Percentiles rank a stretch among this genome's conserved stretches.
These are phyloP conservation scores for Pulveroboletus sp. DNA, from an alignment of 768 basidiomycete genomes.

Conservation along the genomic window DNA sequence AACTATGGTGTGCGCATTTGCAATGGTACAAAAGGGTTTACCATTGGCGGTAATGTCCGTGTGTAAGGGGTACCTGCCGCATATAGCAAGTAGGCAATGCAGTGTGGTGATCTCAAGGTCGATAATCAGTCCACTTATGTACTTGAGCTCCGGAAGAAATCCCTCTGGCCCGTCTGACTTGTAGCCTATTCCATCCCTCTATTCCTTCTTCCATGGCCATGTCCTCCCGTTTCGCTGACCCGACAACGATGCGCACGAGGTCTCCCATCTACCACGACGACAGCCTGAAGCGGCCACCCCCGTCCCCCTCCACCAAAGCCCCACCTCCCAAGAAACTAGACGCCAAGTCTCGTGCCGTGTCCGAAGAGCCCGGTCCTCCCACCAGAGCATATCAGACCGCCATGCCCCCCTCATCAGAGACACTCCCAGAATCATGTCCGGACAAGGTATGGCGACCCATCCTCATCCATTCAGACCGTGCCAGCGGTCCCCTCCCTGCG, in stretches of 20 bases:
- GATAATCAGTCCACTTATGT: constrained; percentile 35
- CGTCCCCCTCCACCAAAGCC: constrained; percentile 33
- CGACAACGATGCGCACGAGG: constrained; percentile 27
- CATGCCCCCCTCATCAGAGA: constrained; percentile 10
- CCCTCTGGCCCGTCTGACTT: constrained; percentile 22
- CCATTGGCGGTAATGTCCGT: constrained; percentile 17
- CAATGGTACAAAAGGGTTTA: constrained; percentile 23
- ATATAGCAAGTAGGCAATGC: constrained; percentile 24
- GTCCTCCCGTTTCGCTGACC: constrained; percentile 29
- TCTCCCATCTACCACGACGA: constrained; percentile 30
- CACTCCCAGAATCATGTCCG: constrained; percentile 18
- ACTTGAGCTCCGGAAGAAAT: constrained; percentile 22
- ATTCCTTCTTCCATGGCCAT: constrained; percentile 12
- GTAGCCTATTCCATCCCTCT: constrained; percentile 25
- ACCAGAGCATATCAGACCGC: constrained; percentile 6
- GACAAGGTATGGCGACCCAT: constrained; percentile 25
- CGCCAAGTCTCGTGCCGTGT: constrained; percentile 29
- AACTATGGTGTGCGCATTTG: constrained; percentile 22
- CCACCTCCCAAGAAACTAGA: constrained; percentile 31
- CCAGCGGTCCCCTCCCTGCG: neutral
- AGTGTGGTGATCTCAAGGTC: constrained; percentile 25
- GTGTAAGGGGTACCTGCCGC: constrained; percentile 3
- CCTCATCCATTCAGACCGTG: neutral
- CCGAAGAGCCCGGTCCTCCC: constrained; percentile 23
- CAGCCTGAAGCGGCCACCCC: constrained; percentile 26